Evolutionary conservation across 129 eudicot species (phyloP).

Genomic region (Tagetes patula): DNA sequence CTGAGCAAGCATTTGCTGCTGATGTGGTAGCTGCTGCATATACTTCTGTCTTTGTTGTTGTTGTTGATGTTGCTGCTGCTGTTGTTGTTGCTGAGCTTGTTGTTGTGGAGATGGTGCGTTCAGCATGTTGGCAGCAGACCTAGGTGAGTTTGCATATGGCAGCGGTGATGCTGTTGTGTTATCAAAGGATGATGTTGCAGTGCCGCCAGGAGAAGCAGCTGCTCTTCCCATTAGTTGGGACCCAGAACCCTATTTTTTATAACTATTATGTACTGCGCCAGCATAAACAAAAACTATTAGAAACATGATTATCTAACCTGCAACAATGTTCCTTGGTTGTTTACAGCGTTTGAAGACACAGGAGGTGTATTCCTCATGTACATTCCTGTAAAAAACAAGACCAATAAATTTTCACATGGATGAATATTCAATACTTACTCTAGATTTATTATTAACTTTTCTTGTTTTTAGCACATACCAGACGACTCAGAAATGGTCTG

Average conservation of each 20-base stretch:
- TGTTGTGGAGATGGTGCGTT: conserved; percentile 97
- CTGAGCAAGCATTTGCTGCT: conserved; percentile 76
- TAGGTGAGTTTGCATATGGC: conserved; percentile 80
- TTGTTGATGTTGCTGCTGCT: conserved; percentile 38
- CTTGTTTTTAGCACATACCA: conserved; percentile 44
- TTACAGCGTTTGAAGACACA: conserved; percentile 51
- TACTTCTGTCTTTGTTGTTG: conserved; percentile 65
- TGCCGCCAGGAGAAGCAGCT: conserved; percentile 83
- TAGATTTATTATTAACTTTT: not conserved
- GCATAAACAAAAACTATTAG: conserved; percentile 1
- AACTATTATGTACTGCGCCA: conserved; percentile 2
- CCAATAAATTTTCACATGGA: conserved; percentile 3
- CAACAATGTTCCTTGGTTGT: conserved; percentile 66
- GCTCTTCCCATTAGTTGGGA: conserved; percentile 78
- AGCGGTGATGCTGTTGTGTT: conserved; percentile 82
- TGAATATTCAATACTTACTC: not conserved
- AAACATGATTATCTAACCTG: conserved; percentile 51
- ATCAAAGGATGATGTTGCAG: conserved; percentile 60
- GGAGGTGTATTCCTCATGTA: conserved; percentile 89
- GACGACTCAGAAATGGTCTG: conserved; percentile 67
- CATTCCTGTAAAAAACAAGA: conserved; percentile 52
- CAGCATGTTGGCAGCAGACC: conserved; percentile 77
- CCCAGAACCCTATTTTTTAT: conserved; percentile 65
- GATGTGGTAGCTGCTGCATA: conserved; percentile 84
- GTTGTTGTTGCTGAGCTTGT: conserved; percentile 72